Evolutionary conservation across 2,329 filamentous ascomycete species (phyloP).

Genomic region (Paecilomyces variotii): DNA sequence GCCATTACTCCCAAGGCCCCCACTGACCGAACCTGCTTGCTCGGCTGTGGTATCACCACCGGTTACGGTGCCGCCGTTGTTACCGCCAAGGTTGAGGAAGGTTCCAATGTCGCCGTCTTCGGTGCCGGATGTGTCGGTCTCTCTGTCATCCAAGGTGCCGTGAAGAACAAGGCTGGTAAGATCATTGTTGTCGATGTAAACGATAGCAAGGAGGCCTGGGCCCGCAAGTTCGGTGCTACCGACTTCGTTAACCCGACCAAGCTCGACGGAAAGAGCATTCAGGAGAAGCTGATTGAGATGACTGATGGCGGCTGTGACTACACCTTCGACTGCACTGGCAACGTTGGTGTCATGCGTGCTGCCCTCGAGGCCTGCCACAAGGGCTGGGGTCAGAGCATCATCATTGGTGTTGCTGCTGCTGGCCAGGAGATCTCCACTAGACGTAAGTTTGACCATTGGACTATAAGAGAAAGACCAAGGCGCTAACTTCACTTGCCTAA

Average conservation of each 20-base stretch:
- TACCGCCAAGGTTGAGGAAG: constrained; percentile 85
- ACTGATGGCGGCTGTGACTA: constrained; percentile 98
- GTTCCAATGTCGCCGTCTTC: constrained; percentile 84
- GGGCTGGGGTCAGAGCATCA: constrained; percentile 96
- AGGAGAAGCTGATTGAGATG: constrained; percentile 92
- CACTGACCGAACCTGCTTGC: constrained; percentile 91
- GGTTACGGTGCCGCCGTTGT: constrained; percentile 94
- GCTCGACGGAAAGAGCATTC: constrained; percentile 66
- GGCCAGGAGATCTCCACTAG: constrained; percentile 92
- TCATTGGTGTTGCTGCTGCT: constrained; percentile 94
- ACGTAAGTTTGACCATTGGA: constrained; percentile 54
- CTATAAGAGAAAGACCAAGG: not conserved
- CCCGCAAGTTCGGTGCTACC: constrained; percentile 89
- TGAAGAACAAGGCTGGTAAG: constrained; percentile 64
- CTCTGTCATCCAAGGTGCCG: constrained; percentile 88
- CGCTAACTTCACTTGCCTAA: constrained; percentile 3
- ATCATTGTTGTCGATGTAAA: constrained; percentile 70
- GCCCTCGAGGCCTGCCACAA: constrained; percentile 98
- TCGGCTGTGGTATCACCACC: constrained; percentile 97
- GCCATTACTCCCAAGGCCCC: constrained; percentile 83
- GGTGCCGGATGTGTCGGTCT: constrained; percentile 94
- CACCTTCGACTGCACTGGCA: constrained; percentile 98
- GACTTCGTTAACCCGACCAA: constrained; percentile 93
- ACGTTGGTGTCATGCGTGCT: constrained; percentile 89
- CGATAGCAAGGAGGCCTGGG: constrained; percentile 82